phyloP scores from a whole-genome alignment of 768 basidiomycete genomes.

The Boletus rubescentipes region DNA sequence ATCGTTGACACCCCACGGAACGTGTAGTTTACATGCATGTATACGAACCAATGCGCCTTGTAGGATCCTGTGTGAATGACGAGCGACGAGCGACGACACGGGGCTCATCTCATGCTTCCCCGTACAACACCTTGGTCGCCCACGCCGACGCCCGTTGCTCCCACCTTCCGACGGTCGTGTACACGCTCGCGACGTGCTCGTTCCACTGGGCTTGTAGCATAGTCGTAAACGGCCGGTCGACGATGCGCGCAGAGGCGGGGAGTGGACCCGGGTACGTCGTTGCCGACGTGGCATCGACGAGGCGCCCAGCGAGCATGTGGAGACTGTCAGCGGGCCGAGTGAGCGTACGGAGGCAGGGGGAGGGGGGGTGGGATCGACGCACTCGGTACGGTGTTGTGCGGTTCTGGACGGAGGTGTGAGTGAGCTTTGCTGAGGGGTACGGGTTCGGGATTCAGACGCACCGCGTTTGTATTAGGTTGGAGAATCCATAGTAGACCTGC shows the following conservation, averaged over 20 bases:
- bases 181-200: slow-evolving; percentile 47
- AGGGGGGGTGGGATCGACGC: no score
- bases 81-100: no score
- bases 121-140: slow-evolving; percentile 48
- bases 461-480: slow-evolving; percentile 60
- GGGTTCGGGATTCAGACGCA: no score
- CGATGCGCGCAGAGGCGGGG: slow-evolving; percentile 54
- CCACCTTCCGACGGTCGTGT: slow-evolving; percentile 43
- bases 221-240: slow-evolving; percentile 43
- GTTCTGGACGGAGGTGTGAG: slow-evolving; percentile 38
- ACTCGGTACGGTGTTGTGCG: slow-evolving; percentile 57
- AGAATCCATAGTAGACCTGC: slow-evolving; percentile 72
- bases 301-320: slow-evolving; percentile 47
- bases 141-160: slow-evolving; percentile 47
- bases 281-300: slow-evolving; percentile 46
- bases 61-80: background rate
- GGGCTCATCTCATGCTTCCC: slow-evolving; percentile 22
- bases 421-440: no score
- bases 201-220: slow-evolving; percentile 61
- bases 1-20: background rate
- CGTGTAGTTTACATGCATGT: background rate
- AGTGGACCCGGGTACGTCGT: slow-evolving; percentile 48
- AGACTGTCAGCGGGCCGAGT: slow-evolving; percentile 35
- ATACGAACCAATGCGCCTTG: no score
- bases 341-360: no score